A percentile compares a stretch with the other conserved stretches of the same genome.
Conservation (phyloP, 805 yeast species). For the Zygosaccharomyces lentus region DNA sequence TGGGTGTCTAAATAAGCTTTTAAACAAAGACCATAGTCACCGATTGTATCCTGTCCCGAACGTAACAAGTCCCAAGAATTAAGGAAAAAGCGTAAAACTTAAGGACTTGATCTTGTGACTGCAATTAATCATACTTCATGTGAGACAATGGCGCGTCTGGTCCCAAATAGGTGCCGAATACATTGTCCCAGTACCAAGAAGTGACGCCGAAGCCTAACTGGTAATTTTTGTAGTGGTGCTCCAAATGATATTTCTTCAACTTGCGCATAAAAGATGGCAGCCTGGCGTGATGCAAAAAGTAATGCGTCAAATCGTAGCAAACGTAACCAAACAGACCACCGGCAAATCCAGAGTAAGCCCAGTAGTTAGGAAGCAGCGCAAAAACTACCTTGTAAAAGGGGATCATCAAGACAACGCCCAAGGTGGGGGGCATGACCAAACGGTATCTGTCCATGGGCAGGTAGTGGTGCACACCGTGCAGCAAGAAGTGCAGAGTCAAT, state of each 20-base stretch:
- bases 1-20: background rate
- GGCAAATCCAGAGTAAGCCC: conserved; percentile 89
- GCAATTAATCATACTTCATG: conserved; percentile 32
- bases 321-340: conserved; percentile 96
- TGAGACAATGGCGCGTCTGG: conserved; percentile 36
- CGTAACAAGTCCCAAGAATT: background rate
- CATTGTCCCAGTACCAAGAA: conserved; percentile 86
- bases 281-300: conserved; percentile 82
- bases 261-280: conserved; percentile 74
- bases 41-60: background rate
- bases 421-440: conserved; percentile 93
- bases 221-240: conserved; percentile 96
- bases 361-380: conserved; percentile 66
- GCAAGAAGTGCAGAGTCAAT: conserved; percentile 77
- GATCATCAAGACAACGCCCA: conserved; percentile 62
- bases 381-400: conserved; percentile 84
- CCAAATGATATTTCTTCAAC: conserved; percentile 86
- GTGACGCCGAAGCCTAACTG: conserved; percentile 97
- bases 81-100: background rate
- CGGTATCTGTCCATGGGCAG: conserved; percentile 94
- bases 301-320: conserved; percentile 89
- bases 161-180: conserved; percentile 76
- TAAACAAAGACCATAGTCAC: background rate
- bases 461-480: conserved; percentile 96
- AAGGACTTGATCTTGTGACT: background rate